These are phyloP conservation scores for Fraxinus xanthoxyloides DNA, from an alignment of 305 asterid species.

Conservation along the genomic window DNA sequence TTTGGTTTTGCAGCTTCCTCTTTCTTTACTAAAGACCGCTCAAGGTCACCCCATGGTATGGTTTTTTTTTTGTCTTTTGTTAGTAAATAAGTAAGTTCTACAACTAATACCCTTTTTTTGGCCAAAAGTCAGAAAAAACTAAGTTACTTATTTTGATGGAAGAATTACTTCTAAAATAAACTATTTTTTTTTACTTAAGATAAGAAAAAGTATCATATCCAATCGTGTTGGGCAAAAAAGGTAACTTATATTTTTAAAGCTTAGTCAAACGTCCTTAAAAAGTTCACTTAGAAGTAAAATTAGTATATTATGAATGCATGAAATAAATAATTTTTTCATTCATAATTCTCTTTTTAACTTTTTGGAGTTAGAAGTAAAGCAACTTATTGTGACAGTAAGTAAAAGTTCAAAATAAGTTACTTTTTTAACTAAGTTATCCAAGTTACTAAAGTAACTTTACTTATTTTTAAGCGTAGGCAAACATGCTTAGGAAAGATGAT, in stretches of 20 bases:
- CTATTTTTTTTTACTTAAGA: too few relatives aligned
- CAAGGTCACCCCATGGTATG: conserved; percentile 96
- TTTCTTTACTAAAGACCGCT: conserved; percentile 86
- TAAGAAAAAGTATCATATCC: background rate
- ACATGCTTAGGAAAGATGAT: background rate
- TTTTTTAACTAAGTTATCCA: background rate
- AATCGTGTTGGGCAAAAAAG: background rate
- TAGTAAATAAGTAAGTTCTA: too few relatives aligned
- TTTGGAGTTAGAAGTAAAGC: background rate
- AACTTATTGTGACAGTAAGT: background rate
- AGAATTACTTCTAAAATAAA: background rate
- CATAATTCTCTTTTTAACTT: background rate
- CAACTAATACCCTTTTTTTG: too few relatives aligned
- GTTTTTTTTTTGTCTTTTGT: background rate
- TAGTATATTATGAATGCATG: background rate
- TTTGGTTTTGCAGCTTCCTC: conserved; percentile 68
- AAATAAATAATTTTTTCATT: too few relatives aligned
- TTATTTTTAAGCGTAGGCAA: background rate
- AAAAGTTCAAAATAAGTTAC: background rate
- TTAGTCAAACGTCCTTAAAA: background rate
- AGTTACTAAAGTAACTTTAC: background rate
- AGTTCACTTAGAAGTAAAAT: background rate
- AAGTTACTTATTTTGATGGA: background rate
- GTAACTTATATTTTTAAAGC: background rate
- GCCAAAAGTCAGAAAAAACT: background rate